phyloP scores from a whole-genome alignment of 2,329 filamentous ascomycete genomes.

The Aspergillus tamarii region DNA sequence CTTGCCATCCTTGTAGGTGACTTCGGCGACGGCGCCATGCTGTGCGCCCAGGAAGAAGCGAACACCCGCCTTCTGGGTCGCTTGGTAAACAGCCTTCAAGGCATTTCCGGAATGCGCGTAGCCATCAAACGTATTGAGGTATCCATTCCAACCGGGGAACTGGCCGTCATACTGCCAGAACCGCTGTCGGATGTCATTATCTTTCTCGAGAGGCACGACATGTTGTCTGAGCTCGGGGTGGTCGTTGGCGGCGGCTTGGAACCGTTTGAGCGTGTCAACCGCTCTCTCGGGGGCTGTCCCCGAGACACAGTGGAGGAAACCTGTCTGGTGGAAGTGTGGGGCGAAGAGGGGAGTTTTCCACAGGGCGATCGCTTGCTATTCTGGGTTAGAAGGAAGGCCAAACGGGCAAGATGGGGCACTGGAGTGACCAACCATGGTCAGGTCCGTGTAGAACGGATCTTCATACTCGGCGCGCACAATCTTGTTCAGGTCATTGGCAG shows the following conservation, averaged over 20 bases:
- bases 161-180: conserved; percentile 56
- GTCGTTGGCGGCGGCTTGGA: conserved; percentile 44
- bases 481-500: conserved; percentile 65
- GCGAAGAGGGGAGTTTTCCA: conserved; percentile 60
- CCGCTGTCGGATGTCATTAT: conserved; percentile 45
- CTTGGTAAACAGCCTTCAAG: conserved; percentile 51
- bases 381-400: not conserved
- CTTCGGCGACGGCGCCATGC: conserved; percentile 41
- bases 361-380: conserved; percentile 53
- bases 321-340: conserved; percentile 57
- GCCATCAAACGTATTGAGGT: conserved; percentile 61
- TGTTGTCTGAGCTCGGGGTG: conserved; percentile 42
- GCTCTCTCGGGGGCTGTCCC: conserved; percentile 53
- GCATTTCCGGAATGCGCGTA: conserved; percentile 61
- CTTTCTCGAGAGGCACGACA: conserved; percentile 42
- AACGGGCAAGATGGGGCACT: not conserved
- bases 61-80: conserved; percentile 45
- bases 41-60: conserved; percentile 50
- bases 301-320: conserved; percentile 57
- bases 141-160: conserved; percentile 60
- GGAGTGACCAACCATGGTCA: conserved; percentile 51
- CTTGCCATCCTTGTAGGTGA: conserved; percentile 39
- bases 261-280: conserved; percentile 48
- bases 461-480: conserved; percentile 64
- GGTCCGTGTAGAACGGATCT: conserved; percentile 59